Evolutionary conservation across 306 rosid genomes (phyloP), one percentile per base, ranked within the genome.

Genomic region (Trifolium subterraneum): DNA sequence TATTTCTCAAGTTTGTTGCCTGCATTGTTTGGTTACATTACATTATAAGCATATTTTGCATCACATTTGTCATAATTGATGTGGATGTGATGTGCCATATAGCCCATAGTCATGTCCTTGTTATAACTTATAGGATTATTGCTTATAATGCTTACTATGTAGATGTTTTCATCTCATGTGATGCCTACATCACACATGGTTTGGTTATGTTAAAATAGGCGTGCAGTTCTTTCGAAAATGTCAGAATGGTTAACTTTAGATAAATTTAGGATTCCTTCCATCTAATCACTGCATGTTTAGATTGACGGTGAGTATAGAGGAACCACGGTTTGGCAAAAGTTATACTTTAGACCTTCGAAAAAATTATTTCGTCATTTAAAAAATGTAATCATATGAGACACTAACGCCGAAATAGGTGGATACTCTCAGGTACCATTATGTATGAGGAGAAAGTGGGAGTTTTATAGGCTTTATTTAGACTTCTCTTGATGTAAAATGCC

Each of bases 31-130:
- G 48, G n/a, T 41, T 44, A 15, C 50, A 18, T 45, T 45, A 42
- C 61, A 54, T 58, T 25, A 15, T 63, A 15, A 77, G 29, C 58
- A 55, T 76, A 19, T 47, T 64, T 78, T 67, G 62, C 59, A 41
- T 65, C 55, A 25, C 38, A 6, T 58, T 58, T 25, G 9, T 12
- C 36, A 58, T 14, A 55, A 55, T 55, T 15, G 14, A 55, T 55
- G 59, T 55, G 10, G 39, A 8, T 36, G 35, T 31, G 35, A 4
- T 6, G 10, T 36, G 61, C 14, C n/a, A n/a, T 15, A 20, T 55
- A 11, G 64, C 1, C 3, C 36, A 23, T 58, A 58, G 16, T 25
- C 35, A 5, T 71, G 50, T 66, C 36, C 19, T 63, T 60, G 27
- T 15, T 45, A 56, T n/a, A n/a, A n/a, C n/a, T n/a, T n/a, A n/a